Conservation (phyloP, 2,329 filamentous ascomycete species). For the Endothia cerciana region DNA sequence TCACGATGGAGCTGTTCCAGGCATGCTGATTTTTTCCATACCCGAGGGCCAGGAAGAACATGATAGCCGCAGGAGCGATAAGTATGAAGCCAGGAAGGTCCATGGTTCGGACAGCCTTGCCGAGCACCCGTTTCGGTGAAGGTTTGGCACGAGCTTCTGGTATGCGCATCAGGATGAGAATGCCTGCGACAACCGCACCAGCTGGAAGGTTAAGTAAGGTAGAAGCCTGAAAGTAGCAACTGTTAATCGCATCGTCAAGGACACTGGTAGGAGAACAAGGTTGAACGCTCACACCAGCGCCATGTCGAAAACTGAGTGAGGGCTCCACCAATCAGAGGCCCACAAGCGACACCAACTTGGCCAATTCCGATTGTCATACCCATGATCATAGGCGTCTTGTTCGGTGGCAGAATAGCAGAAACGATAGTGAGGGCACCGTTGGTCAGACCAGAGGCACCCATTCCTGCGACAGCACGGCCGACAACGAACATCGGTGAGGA, state of each 20-base stretch:
- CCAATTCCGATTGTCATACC: constrained; percentile 32
- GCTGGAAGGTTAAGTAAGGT: constrained; percentile 47
- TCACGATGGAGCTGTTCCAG: constrained; percentile 44
- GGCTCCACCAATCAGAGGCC: constrained; percentile 39
- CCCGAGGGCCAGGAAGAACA: constrained; percentile 51
- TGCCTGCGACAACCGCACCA: constrained; percentile 35
- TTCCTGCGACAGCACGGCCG: constrained; percentile 57
- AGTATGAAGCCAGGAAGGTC: constrained; percentile 55
- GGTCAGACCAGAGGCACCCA: constrained; percentile 55
- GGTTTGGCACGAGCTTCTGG: constrained; percentile 31
- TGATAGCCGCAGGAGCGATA: constrained; percentile 48
- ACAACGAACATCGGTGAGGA: constrained; percentile 57
- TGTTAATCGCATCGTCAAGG: not conserved
- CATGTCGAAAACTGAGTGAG: constrained; percentile 40
- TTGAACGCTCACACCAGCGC: constrained; percentile 37
- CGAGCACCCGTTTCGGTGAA: not conserved
- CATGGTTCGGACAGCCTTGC: constrained; percentile 47
- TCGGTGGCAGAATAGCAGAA: constrained; percentile 42
- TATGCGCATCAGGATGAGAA: constrained; percentile 38
- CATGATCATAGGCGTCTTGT: constrained; percentile 15
- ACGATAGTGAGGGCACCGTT: constrained; percentile 59
- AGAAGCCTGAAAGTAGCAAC: constrained; percentile 31
- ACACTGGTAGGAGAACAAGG: too few relatives aligned
- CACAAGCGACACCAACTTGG: constrained; percentile 30
- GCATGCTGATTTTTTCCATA: constrained; percentile 45